Conservation (phyloP, 2,329 filamentous ascomycete species). For the Xylariomycetidae sp. region DNA sequence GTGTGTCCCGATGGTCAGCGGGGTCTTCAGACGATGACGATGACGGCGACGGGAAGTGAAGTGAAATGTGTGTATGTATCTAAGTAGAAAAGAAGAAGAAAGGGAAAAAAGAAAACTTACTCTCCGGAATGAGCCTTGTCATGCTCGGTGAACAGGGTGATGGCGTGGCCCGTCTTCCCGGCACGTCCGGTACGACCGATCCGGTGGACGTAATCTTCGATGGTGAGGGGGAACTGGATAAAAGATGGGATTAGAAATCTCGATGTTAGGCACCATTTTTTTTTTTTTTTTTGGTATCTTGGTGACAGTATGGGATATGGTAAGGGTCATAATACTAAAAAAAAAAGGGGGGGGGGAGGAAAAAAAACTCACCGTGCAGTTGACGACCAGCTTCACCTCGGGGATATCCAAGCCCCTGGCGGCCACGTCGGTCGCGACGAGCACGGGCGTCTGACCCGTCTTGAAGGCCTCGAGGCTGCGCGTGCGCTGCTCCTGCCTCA, state of each 20-base stretch:
- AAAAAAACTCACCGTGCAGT: slow-evolving; percentile 62
- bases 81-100: neutral
- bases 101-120: slow-evolving; percentile 48
- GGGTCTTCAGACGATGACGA: too few species aligned
- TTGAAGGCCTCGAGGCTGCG: slow-evolving; percentile 90
- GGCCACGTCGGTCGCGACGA: slow-evolving; percentile 95
- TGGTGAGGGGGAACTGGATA: slow-evolving; percentile 83
- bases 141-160: slow-evolving; percentile 91
- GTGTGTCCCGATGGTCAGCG: too few species aligned
- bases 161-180: slow-evolving; percentile 80
- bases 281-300: too few species aligned
- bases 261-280: too few species aligned
- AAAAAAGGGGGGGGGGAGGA: neutral
- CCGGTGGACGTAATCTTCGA: slow-evolving; percentile 95
- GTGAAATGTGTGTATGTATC: neutral
- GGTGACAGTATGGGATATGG: too few species aligned
- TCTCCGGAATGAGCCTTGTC: slow-evolving; percentile 89
- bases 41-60: neutral
- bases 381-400: slow-evolving; percentile 89
- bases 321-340: slow-evolving; percentile 1
- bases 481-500: slow-evolving; percentile 84
- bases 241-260: too few species aligned
- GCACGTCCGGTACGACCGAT: slow-evolving; percentile 94
- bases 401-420: slow-evolving; percentile 93
- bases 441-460: slow-evolving; percentile 69